Conservation (phyloP, 192 early-diverging fungal genomes). For the Oehlia diaphana region DNA sequence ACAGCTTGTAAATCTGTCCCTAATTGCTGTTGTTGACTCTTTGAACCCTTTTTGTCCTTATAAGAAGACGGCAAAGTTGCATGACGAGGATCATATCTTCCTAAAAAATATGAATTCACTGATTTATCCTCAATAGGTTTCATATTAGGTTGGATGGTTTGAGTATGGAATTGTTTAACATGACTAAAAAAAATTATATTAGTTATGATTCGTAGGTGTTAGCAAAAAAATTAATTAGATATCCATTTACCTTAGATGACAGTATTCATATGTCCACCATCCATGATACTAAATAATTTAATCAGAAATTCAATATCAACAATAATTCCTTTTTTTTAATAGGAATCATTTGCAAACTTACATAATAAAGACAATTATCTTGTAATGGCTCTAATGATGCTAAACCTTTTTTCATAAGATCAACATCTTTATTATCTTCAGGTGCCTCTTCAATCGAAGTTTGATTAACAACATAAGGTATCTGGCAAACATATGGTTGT, state of each 20-base stretch:
- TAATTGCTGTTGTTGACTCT: conserved; percentile 8
- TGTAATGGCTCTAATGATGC: conserved; percentile 54
- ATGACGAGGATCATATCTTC: conserved; percentile 28
- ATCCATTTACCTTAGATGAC: conserved; percentile 49
- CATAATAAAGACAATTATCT: conserved; percentile 51
- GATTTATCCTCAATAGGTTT: conserved; percentile 26
- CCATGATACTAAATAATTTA: conserved; percentile 30
- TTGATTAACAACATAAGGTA: conserved; percentile 46
- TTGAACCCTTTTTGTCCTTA: conserved; percentile 14
- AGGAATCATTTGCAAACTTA: conserved; percentile 23
- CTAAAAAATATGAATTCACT: conserved; percentile 29
- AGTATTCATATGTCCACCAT: conserved; percentile 89
- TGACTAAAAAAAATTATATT: conserved; percentile 19
- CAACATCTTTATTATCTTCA: conserved; percentile 36
- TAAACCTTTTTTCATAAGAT: conserved; percentile 54
- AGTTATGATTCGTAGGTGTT: neutral
- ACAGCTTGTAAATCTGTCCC: conserved; percentile 40
- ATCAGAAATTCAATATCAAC: neutral
- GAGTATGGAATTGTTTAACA: conserved; percentile 62
- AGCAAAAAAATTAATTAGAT: neutral
- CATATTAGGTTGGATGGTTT: conserved; percentile 17
- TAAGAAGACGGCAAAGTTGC: conserved; percentile 27
- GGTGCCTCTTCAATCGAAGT: conserved; percentile 23
- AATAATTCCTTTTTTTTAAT: neutral
- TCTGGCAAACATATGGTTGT: conserved; percentile 53